Conservation (phyloP, 2,329 filamentous ascomycete species). For the Phaeophleospora eucalypticola region DNA sequence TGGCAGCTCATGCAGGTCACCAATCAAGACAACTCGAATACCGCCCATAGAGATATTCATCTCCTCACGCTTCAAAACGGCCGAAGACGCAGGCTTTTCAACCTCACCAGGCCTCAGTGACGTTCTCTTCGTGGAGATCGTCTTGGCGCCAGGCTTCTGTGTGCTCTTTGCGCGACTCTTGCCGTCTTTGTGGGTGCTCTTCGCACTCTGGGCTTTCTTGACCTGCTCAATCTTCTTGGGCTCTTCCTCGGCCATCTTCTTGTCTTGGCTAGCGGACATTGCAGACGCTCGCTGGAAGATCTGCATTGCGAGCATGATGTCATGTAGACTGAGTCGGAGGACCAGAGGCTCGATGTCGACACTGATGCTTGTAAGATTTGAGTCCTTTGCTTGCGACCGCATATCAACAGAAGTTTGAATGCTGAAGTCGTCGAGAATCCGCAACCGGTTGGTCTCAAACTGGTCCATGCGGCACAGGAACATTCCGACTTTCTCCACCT, state of each 20-base stretch:
- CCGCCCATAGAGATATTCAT: conserved; percentile 83
- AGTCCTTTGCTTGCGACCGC: conserved; percentile 55
- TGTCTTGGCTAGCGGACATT: conserved; percentile 57
- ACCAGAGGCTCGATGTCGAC: conserved; percentile 89
- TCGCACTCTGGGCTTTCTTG: conserved; percentile 39
- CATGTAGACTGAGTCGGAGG: conserved; percentile 80
- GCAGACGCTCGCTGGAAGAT: conserved; percentile 89
- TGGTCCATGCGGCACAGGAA: conserved; percentile 98
- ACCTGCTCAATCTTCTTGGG: conserved; percentile 53
- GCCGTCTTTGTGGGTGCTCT: conserved; percentile 29
- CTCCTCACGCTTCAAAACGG: conserved; percentile 67
- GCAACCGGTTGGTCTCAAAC: conserved; percentile 82
- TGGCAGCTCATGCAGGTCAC: conserved; percentile 90
- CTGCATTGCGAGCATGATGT: conserved; percentile 90
- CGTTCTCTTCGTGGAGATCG: conserved; percentile 46
- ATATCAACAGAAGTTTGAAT: conserved; percentile 84
- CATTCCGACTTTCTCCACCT: conserved; percentile 94
- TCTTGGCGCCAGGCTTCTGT: conserved; percentile 43
- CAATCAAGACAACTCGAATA: conserved; percentile 87
- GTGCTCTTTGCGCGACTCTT: conserved; percentile 42
- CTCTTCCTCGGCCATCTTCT: conserved; percentile 50
- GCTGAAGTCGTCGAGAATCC: conserved; percentile 96
- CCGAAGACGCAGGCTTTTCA: conserved; percentile 48
- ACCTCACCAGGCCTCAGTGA: conserved; percentile 43
- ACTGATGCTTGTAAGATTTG: conserved; percentile 70